Percentiles rank a stretch among this genome's conserved stretches.
These are phyloP conservation scores for Amauroascus niger DNA, from an alignment of 2,329 filamentous ascomycete species.

Conservation along the genomic window DNA sequence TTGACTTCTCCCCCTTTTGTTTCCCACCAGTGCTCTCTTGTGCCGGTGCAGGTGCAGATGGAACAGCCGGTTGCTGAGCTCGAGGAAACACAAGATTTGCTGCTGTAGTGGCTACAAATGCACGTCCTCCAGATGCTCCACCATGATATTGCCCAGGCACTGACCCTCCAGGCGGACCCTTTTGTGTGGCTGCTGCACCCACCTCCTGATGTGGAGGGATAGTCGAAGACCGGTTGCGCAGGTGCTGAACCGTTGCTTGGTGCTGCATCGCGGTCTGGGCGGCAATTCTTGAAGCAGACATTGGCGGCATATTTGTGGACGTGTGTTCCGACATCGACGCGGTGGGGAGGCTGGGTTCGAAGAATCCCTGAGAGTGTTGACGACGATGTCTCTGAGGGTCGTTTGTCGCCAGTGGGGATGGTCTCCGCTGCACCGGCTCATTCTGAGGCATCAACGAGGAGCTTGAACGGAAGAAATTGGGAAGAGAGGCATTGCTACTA, in stretches of 20 bases:
- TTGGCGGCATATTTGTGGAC: slow-evolving; percentile 31
- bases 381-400: slow-evolving; percentile 36
- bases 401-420: slow-evolving; percentile 28
- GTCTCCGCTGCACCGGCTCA: slow-evolving; percentile 28
- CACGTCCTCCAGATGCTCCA: slow-evolving; percentile 41
- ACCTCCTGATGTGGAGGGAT: slow-evolving; percentile 36
- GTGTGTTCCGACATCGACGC: slow-evolving; percentile 37
- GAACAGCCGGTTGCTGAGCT: slow-evolving; percentile 22
- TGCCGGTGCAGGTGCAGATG: not conserved
- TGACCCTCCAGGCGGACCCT: slow-evolving; percentile 14
- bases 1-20: slow-evolving; percentile 50
- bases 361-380: slow-evolving; percentile 57
- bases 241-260: slow-evolving; percentile 30
- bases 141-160: slow-evolving; percentile 38
- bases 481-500: slow-evolving; percentile 29
- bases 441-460: slow-evolving; percentile 33
- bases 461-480: slow-evolving; percentile 28
- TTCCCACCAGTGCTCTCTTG: slow-evolving; percentile 29
- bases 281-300: slow-evolving; percentile 54
- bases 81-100: slow-evolving; percentile 54
- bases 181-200: slow-evolving; percentile 22
- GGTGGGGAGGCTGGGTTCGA: slow-evolving; percentile 55
- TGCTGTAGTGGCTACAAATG: slow-evolving; percentile 51
- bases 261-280: slow-evolving; percentile 57
- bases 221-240: slow-evolving; percentile 48